Evolutionary conservation across 106 monocot species (phyloP), one percentile per base, ranked within the genome.

Genomic region (Phalaenopsis equestris): DNA sequence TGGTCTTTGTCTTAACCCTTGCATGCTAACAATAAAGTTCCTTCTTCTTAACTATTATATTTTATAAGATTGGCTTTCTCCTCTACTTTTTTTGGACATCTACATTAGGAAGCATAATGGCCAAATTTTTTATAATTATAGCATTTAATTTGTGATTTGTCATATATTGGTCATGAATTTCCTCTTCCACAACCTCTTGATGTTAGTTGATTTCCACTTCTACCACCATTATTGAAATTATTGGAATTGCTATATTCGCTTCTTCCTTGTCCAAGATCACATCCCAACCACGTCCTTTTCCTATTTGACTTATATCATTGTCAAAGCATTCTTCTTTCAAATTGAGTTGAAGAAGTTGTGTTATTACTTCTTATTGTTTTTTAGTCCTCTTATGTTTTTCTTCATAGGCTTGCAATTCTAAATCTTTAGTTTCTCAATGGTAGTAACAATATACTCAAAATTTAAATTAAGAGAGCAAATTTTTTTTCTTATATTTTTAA

Each of bases 51-150:
- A 2, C 37, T 19, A 8, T 19, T 75, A 19, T 64, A 36, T 38
- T 30, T 4, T 55, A 38, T 5, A 1, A 41, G 4, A 9, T 81
- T 67, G 8, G 43, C 43, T 17, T 21, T 30, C 72, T 55, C 45
- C 8, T 83, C 41, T 30, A 2, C 42, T 16, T 52, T 39, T 39
- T n/a, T n/a, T n/a, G 41, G 68, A 6, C 4, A n/a, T 39, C 21
- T 41, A 21, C 83, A 78, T 67, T 36, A 7, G 41, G 45, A 73
- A n/a, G 73, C 81, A 81, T 47, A 55, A 37, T 81, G 72, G 2
- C 55, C 1, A 57, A 57, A 57, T 5, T n/a, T 57, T 18, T 57
- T 4, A 18, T 73, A 81, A 74, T 73, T 14, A 73, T 81, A 55
- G 37, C 81, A 81, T 73, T 81, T 72, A 5, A 74, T 41, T 7